These are phyloP conservation scores for Trametes elegans DNA, from an alignment of 768 basidiomycete genomes.

Conservation along the genomic window DNA sequence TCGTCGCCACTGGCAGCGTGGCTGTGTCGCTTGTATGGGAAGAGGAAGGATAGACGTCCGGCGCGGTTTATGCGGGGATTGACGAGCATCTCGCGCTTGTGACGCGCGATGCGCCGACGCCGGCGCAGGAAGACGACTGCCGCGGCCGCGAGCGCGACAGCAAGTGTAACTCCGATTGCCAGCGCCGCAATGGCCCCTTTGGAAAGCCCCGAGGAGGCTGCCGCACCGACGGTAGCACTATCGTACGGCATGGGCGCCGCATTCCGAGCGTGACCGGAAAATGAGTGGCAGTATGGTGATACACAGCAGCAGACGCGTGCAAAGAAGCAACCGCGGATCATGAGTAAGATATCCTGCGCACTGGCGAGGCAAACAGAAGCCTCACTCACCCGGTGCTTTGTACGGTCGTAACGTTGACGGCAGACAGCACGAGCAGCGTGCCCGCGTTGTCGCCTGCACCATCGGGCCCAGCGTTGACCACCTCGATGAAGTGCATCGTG, in stretches of 20 bases:
- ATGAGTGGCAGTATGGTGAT: background rate
- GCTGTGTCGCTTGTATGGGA: conserved; percentile 8
- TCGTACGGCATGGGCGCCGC: conserved; percentile 12
- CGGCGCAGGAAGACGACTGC: conserved; percentile 32
- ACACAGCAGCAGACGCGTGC: background rate
- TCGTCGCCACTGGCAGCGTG: background rate
- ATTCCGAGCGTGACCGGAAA: background rate
- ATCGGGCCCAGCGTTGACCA: conserved; percentile 53
- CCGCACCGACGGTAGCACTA: conserved; percentile 12
- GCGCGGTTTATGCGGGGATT: conserved; percentile 25
- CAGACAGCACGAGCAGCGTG: conserved; percentile 37
- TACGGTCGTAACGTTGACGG: conserved; percentile 48
- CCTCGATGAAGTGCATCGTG: conserved; percentile 45
- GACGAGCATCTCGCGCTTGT: conserved; percentile 29
- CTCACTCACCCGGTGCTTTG: conserved; percentile 36
- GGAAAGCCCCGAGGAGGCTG: conserved; percentile 31
- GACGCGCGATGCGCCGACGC: conserved; percentile 31
- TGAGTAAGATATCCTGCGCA: background rate
- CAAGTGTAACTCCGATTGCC: conserved; percentile 53
- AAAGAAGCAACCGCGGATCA: conserved; percentile 12
- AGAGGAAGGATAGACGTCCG: conserved; percentile 23
- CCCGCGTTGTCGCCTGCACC: conserved; percentile 28
- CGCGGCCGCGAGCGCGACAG: conserved; percentile 44
- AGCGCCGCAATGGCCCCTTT: conserved; percentile 68
- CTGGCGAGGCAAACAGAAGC: background rate